A percentile compares a stretch with the other conserved stretches of the same genome.
Evolutionary conservation across 192 early-diverging fungal species (phyloP).

Genomic region (Allomyces macrogynus): DNA sequence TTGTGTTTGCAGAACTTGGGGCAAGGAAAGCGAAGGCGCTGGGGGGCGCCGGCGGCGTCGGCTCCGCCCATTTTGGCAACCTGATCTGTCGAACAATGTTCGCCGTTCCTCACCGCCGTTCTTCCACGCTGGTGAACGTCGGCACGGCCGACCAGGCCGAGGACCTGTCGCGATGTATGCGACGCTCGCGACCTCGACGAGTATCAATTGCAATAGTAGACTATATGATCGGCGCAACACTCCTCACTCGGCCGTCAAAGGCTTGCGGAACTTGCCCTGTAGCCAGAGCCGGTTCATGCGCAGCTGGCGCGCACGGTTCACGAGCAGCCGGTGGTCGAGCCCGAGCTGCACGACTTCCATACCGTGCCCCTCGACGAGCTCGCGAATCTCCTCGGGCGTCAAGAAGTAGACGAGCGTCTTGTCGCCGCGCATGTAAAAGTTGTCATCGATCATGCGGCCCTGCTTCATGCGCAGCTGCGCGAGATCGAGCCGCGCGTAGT

Average conservation of each 20-base stretch:
- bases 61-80: neutral
- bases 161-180: too few relatives aligned
- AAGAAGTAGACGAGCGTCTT: conserved; percentile 93
- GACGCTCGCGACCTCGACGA: too few relatives aligned
- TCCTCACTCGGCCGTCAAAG: conserved; percentile 7
- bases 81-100: neutral
- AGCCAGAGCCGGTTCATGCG: conserved; percentile 98
- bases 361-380: neutral
- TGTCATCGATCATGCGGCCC: conserved; percentile 68
- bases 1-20: too few relatives aligned
- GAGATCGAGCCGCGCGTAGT: conserved; percentile 95
- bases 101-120: too few relatives aligned
- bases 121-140: neutral
- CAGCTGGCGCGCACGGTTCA: conserved; percentile 71
- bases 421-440: conserved; percentile 95
- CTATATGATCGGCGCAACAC: neutral
- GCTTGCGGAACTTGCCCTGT: conserved; percentile 87
- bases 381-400: conserved; percentile 28
- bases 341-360: conserved; percentile 45
- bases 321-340: conserved; percentile 74
- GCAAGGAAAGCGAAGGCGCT: too few relatives aligned
- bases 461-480: conserved; percentile 93
- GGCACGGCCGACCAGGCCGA: neutral
- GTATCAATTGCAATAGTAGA: neutral
- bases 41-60: too few relatives aligned